phyloP scores from a whole-genome alignment of 441 rosid species.

The Populus hybrid region DNA sequence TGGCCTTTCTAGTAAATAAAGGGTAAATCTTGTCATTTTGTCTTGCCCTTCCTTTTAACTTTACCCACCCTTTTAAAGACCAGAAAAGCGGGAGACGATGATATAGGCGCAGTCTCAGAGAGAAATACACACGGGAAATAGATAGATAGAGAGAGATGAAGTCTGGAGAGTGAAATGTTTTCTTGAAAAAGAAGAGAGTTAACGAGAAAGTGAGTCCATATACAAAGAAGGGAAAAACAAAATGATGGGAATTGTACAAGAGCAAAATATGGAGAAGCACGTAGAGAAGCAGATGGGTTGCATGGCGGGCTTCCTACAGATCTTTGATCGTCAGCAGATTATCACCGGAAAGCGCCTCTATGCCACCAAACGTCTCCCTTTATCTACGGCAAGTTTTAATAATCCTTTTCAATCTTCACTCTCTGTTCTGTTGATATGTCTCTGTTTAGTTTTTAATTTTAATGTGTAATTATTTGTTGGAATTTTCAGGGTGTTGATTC shows the following conservation, averaged over 20 bases:
- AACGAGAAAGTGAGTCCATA: background rate
- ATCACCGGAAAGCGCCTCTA: constrained; percentile 57
- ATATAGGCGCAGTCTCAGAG: constrained; percentile 26
- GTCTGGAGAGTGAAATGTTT: constrained; percentile 12
- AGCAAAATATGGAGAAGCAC: constrained; percentile 56
- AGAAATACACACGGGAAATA: background rate
- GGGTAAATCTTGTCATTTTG: constrained; percentile 29
- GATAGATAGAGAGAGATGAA: constrained; percentile 9
- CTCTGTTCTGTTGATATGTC: background rate
- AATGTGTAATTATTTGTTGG: background rate
- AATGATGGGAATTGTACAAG: constrained; percentile 46
- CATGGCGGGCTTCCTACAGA: constrained; percentile 94
- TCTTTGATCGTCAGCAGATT: constrained; percentile 79
- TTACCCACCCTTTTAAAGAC: constrained; percentile 37
- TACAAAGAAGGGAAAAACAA: constrained; percentile 1
- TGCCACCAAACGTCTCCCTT: constrained; percentile 62
- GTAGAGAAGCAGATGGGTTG: constrained; percentile 86
- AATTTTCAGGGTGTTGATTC: constrained; percentile 41
- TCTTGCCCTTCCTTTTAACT: constrained; percentile 18
- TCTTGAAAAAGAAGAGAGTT: background rate
- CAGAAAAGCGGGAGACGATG: constrained; percentile 67
- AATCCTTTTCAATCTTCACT: background rate
- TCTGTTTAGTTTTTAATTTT: background rate
- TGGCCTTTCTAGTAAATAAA: background rate
- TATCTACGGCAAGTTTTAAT: constrained; percentile 30